Percentiles rank a stretch among this genome's conserved stretches.
phyloP scores from a whole-genome alignment of 768 basidiomycete species.

The Pleurotus giganteus region DNA sequence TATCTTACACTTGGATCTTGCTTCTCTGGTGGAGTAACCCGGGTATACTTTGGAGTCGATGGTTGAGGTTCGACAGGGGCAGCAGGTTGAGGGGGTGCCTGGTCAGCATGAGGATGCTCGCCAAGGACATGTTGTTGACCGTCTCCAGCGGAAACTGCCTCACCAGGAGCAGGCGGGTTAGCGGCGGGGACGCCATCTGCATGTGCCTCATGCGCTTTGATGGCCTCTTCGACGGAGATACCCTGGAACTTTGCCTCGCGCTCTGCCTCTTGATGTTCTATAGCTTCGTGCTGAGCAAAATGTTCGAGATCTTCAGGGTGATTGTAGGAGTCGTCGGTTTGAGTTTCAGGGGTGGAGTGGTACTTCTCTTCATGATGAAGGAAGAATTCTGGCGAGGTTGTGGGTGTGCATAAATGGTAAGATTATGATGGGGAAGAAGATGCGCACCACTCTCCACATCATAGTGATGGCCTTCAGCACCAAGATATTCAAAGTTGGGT shows the following conservation, averaged over 20 bases:
- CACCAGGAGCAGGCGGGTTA: slow-evolving; percentile 16
- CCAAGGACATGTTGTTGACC: slow-evolving; percentile 13
- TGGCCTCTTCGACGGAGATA: slow-evolving; percentile 69
- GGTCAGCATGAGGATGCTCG: slow-evolving; percentile 14
- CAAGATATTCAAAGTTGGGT: slow-evolving; percentile 80
- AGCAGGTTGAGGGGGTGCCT: slow-evolving; percentile 14
- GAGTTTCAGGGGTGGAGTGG: slow-evolving; percentile 96
- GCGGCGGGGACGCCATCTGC: slow-evolving; percentile 24
- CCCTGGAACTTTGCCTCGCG: slow-evolving; percentile 85
- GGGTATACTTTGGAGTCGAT: slow-evolving; percentile 50
- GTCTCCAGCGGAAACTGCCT: slow-evolving; percentile 21
- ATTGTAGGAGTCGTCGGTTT: slow-evolving; percentile 91
- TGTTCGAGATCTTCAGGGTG: slow-evolving; percentile 95
- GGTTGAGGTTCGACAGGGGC: slow-evolving; percentile 23
- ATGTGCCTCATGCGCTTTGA: slow-evolving; percentile 46
- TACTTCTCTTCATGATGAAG: slow-evolving; percentile 96
- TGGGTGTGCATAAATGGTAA: slow-evolving; percentile 1
- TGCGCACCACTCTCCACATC: slow-evolving; percentile 83
- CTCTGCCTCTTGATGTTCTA: slow-evolving; percentile 82
- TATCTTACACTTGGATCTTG: slow-evolving; percentile 66
- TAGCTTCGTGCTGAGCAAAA: slow-evolving; percentile 83
- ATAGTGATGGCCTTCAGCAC: slow-evolving; percentile 92
- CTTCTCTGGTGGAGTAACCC: slow-evolving; percentile 63
- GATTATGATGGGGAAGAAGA: not conserved
- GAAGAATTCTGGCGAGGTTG: slow-evolving; percentile 69